Base-by-base conservation (phyloP, 2,329 filamentous ascomycete species). In the Grosmannia clavigera region DNA sequence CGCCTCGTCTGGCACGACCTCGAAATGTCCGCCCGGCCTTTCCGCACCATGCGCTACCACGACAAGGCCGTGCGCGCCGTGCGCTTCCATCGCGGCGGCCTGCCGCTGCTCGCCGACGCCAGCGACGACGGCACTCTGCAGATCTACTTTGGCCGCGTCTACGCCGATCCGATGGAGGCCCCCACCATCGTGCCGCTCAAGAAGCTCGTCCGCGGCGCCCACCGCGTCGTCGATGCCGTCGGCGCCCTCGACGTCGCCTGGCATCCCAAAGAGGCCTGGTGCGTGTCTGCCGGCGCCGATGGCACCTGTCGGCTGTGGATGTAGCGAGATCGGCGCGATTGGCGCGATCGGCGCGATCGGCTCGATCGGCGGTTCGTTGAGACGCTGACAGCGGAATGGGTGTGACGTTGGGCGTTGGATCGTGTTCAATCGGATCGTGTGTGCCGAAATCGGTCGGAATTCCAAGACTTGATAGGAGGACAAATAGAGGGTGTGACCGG, bases 1-100 rank as follows among this genome's bases (percentile, higher is more conserved):
- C 85, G 92, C 55, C 79, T 99, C 3, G 80, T 99, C 38, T 99
- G 94, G 94, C 94, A 97, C 75, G 94, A 99, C 74, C 81, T 97
- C 59, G 94, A 99, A 66, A 83, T 99, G 43, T 94, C 90, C 0
- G 86, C 82, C 64, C 84, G 90, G 57, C 94, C 94, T 0, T 97
- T 95, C 79, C 96, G 96, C 79, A 97, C 92, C 1, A 85, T 99
- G 75, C 84, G 94, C 57, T 99, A 97, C 77, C 94, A 99, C 75
- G 77, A 83, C 63, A 89, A 95, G 73, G 94, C 94, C 54, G 95
- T 99, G 68, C 84, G 95, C 55, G 84, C 87, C 14, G 94, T 96
- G 60, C 86, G 84, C 66, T 99, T 88, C 74, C 95, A 99, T 74
- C 85, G 85, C 61, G 84, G 85, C 62, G 80, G 81, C 10, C 82